phyloP scores from a whole-genome alignment of 176 grass and related monocot genomes.

The Miscanthus lutarioriparius region DNA sequence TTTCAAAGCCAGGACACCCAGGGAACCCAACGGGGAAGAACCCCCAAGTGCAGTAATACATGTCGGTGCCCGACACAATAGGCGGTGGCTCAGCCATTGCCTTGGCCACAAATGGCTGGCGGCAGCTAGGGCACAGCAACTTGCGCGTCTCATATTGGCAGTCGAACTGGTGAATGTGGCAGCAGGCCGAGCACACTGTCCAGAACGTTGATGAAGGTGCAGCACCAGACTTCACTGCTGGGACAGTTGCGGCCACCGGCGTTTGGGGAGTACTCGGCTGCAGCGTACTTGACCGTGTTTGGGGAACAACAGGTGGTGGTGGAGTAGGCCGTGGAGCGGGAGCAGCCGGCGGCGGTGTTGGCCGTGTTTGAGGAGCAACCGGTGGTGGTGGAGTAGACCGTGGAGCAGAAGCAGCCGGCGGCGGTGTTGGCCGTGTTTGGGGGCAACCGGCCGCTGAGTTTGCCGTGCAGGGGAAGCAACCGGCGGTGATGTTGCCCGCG shows the following conservation, averaged over 20 bases:
- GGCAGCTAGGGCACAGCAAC: slow-evolving; percentile 65
- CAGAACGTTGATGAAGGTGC: slow-evolving; percentile 52
- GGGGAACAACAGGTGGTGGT: background rate
- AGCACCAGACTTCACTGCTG: background rate
- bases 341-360: background rate
- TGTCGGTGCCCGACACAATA: slow-evolving; percentile 74
- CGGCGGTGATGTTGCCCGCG: background rate
- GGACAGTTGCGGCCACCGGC: background rate
- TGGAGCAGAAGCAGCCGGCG: background rate
- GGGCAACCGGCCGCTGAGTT: background rate
- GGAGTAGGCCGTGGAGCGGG: background rate
- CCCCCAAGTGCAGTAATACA: slow-evolving; percentile 95
- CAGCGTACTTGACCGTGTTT: background rate
- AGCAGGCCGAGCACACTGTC: slow-evolving; percentile 65
- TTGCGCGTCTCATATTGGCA: slow-evolving; percentile 53
- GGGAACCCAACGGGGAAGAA: slow-evolving; percentile 92
- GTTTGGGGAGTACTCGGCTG: background rate
- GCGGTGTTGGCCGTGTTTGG: background rate
- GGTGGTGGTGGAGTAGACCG: background rate
- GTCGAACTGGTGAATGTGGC: slow-evolving; percentile 73
- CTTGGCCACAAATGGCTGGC: slow-evolving; percentile 59
- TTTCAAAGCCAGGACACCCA: slow-evolving; percentile 56
- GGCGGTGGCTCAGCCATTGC: slow-evolving; percentile 60
- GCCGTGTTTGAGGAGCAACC: background rate
- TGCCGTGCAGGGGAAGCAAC: background rate